A percentile compares a stretch with the other conserved stretches of the same genome.
Conservation (phyloP, 208 protist genomes). For the Trypanosoma theileri region DNA sequence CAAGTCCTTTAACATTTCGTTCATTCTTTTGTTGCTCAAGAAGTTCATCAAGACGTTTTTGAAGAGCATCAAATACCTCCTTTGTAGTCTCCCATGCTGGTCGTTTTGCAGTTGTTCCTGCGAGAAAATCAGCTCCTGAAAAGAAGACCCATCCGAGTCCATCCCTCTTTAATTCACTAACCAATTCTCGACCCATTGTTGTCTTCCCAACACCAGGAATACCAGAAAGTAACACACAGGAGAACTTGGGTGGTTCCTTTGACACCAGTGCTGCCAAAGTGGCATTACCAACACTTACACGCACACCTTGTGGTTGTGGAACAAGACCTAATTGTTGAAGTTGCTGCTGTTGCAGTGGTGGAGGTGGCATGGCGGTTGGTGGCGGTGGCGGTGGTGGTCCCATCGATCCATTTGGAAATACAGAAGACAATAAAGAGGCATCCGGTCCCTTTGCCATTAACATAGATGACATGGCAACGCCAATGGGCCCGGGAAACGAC, state of each 20-base stretch:
- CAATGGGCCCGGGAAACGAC: constrained; percentile 13
- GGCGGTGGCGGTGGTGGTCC: not conserved
- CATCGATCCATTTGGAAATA: constrained; percentile 18
- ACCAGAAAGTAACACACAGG: constrained; percentile 80
- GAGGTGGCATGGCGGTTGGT: constrained; percentile 9
- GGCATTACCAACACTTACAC: constrained; percentile 79
- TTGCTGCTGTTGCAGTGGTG: constrained; percentile 6
- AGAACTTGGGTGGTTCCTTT: constrained; percentile 86
- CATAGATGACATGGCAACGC: constrained; percentile 25
- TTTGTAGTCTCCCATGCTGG: constrained; percentile 73
- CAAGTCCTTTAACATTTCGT: constrained; percentile 73
- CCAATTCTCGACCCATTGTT: constrained; percentile 68
- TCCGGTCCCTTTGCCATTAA: constrained; percentile 38
- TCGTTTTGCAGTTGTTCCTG: constrained; percentile 36
- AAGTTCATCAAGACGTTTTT: constrained; percentile 74
- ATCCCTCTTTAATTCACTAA: constrained; percentile 71
- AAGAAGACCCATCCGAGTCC: constrained; percentile 84
- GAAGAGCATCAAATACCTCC: constrained; percentile 80
- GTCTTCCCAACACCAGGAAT: constrained; percentile 80
- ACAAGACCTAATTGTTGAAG: constrained; percentile 2
- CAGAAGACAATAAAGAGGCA: constrained; percentile 15
- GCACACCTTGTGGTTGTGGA: constrained; percentile 21
- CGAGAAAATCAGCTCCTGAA: constrained; percentile 76
- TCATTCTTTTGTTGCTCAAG: constrained; percentile 58
- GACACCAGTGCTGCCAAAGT: constrained; percentile 60